Evolutionary conservation across 108 stramenopile genomes (phyloP).

Genomic region (Chaetoceros tenuissimus): DNA sequence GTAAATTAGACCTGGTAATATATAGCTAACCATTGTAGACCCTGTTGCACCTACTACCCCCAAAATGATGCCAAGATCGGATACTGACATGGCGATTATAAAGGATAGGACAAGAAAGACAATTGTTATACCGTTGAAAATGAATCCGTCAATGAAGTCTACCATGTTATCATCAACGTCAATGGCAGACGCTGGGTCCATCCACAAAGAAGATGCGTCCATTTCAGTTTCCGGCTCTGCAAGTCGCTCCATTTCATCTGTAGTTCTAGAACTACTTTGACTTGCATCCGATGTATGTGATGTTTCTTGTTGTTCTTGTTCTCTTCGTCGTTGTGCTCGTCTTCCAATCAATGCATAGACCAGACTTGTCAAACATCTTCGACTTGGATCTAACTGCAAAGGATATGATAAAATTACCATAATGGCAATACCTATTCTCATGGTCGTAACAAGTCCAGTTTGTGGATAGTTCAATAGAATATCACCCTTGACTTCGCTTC

Average conservation of each 20-base stretch:
- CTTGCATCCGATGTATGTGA: neutral
- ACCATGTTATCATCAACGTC: conserved; percentile 2
- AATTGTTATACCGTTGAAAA: conserved; percentile 36
- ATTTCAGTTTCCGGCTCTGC: neutral
- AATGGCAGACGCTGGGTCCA: neutral
- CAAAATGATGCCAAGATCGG: conserved; percentile 41
- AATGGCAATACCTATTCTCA: conserved; percentile 50
- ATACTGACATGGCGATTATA: conserved; percentile 35
- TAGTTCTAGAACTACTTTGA: neutral
- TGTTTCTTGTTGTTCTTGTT: neutral
- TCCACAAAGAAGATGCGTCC: neutral
- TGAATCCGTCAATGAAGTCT: neutral
- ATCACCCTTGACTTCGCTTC: conserved; percentile 41
- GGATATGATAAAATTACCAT: conserved; percentile 56
- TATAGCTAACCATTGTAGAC: conserved; percentile 53
- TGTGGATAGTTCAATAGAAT: conserved; percentile 58
- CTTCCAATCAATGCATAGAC: conserved; percentile 10
- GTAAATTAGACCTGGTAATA: conserved; percentile 37
- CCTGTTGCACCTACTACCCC: conserved; percentile 67
- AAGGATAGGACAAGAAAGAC: conserved; percentile 34
- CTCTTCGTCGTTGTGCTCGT: neutral
- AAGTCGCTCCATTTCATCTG: neutral
- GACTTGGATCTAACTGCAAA: conserved; percentile 43
- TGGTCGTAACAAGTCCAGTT: conserved; percentile 31
- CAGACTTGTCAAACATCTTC: conserved; percentile 36